Percentiles rank a stretch among this genome's conserved stretches.
Evolutionary conservation across 2,329 filamentous ascomycete species (phyloP).

Genomic region (Diplodia seriata): DNA sequence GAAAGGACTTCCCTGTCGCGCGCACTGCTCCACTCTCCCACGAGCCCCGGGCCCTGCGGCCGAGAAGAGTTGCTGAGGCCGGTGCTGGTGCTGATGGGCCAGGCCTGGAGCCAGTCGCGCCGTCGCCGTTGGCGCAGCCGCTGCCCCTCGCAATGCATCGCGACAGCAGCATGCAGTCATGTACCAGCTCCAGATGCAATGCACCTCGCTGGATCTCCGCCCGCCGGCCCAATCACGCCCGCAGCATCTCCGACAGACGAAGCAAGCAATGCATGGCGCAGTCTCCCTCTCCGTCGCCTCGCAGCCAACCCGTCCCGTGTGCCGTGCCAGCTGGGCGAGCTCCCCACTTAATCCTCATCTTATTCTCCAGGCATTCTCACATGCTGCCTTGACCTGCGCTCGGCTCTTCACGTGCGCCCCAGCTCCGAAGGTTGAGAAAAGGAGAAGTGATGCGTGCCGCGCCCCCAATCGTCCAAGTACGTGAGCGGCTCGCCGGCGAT

Average conservation of each 20-base stretch:
- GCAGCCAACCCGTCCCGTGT: background rate
- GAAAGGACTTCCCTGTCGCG: conserved; percentile 14
- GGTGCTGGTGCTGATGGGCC: background rate
- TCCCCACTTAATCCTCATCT: conserved; percentile 17
- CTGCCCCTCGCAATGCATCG: background rate
- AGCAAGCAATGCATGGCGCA: background rate
- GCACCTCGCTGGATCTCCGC: background rate
- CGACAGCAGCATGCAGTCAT: conserved; percentile 14
- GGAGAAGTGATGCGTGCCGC: background rate
- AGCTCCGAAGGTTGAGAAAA: background rate
- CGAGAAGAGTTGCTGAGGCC: background rate
- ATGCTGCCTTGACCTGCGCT: background rate
- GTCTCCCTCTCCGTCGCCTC: conserved; percentile 1
- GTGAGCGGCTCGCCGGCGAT: conserved; percentile 15
- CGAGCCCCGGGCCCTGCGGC: too few species aligned
- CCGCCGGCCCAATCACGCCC: background rate
- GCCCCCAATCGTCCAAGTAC: too few species aligned
- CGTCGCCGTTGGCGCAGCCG: background rate
- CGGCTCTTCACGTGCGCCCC: conserved; percentile 21
- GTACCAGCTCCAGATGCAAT: background rate
- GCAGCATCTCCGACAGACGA: background rate
- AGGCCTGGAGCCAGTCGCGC: background rate
- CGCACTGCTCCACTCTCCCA: conserved; percentile 12
- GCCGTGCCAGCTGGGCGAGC: background rate
- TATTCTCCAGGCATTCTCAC: conserved; percentile 8